A percentile compares a stretch with the other conserved stretches of the same genome.
Conservation (phyloP, 2,329 filamentous ascomycete species). For the Cladophialophora immunda region DNA sequence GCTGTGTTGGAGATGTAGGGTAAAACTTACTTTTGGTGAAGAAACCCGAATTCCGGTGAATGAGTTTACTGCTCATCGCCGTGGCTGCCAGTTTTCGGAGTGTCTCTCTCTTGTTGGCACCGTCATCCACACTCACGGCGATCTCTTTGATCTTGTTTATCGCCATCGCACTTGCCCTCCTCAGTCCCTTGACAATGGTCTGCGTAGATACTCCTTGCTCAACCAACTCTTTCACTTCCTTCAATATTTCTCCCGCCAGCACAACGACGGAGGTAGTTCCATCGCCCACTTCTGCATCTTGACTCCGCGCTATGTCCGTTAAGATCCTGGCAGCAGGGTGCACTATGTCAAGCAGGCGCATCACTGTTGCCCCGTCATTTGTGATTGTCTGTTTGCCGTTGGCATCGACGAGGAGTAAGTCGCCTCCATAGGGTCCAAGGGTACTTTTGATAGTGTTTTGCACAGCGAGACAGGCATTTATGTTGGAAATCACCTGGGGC, state of each 20-base stretch:
- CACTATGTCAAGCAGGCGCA: constrained; percentile 99
- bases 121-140: constrained; percentile 82
- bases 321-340: constrained; percentile 97
- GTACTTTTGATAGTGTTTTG: constrained; percentile 96
- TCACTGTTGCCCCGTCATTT: constrained; percentile 98
- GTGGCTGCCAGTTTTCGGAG: constrained; percentile 89
- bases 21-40: constrained; percentile 87
- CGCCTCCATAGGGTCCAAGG: constrained; percentile 94
- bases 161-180: constrained; percentile 86
- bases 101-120: constrained; percentile 80
- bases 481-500: constrained; percentile 96
- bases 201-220: constrained; percentile 97
- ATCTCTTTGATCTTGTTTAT: constrained; percentile 99
- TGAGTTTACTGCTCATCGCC: constrained; percentile 99
- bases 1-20: not conserved
- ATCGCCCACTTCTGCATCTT: constrained; percentile 98
- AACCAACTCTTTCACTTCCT: constrained; percentile 94
- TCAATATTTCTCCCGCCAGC: constrained; percentile 94
- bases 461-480: constrained; percentile 96
- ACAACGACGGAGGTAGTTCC: constrained; percentile 98
- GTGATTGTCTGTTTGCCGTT: constrained; percentile 98
- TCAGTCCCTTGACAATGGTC: constrained; percentile 94
- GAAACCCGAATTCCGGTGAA: constrained; percentile 95
- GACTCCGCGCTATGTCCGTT: constrained; percentile 96
- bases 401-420: constrained; percentile 92